Evolutionary conservation across 2,329 filamentous ascomycete genomes (phyloP).

Genomic region (Trichophaea hybrida): DNA sequence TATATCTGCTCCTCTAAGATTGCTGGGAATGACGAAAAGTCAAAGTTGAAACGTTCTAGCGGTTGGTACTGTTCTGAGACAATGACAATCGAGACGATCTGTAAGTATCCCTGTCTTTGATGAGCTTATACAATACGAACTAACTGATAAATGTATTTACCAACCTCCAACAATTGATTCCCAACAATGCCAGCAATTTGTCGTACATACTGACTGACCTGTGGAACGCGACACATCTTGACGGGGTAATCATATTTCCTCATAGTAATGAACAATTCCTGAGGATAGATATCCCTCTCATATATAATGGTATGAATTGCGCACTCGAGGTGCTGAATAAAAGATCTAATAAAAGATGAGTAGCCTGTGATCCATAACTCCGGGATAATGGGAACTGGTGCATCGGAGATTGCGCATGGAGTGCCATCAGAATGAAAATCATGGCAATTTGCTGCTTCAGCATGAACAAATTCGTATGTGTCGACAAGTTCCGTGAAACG

Average conservation of each 20-base stretch:
- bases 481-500: too few relatives aligned
- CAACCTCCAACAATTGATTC: constrained; percentile 42
- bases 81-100: constrained; percentile 31
- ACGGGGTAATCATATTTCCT: constrained; percentile 74
- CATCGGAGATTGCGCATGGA: too few relatives aligned
- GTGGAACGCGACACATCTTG: constrained; percentile 71
- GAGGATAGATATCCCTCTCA: constrained; percentile 66
- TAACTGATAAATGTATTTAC: background rate
- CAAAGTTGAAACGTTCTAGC: constrained; percentile 47
- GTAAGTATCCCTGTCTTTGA: constrained; percentile 28
- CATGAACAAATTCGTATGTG: too few relatives aligned
- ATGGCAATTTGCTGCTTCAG: too few relatives aligned
- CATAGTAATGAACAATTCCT: constrained; percentile 59
- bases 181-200: constrained; percentile 63
- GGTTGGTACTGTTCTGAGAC: constrained; percentile 29
- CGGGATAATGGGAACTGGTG: constrained; percentile 10
- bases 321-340: constrained; percentile 45
- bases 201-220: constrained; percentile 71
- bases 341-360: background rate
- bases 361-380: background rate
- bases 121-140: background rate
- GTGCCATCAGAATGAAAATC: too few relatives aligned
- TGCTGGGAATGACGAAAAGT: constrained; percentile 40
- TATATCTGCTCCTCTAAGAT: constrained; percentile 30
- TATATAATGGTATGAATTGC: constrained; percentile 76